Percentiles rank a stretch among this genome's conserved stretches.
Conservation (phyloP, 2,329 filamentous ascomycete genomes). For the Tolypocladium pustulatum region DNA sequence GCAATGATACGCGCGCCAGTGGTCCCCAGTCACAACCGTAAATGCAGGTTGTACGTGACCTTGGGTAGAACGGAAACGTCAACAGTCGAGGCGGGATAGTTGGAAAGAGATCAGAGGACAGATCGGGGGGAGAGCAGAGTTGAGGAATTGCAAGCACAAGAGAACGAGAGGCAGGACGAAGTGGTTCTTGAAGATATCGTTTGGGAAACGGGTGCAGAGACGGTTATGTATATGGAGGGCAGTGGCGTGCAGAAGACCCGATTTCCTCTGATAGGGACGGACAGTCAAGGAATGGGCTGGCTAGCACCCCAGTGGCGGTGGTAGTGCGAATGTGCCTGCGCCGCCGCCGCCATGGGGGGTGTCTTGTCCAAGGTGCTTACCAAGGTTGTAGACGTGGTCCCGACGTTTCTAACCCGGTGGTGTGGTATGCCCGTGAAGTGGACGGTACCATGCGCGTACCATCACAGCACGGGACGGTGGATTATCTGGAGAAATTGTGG, state of each 20-base stretch:
- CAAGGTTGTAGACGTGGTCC: neutral
- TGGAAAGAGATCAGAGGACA: neutral
- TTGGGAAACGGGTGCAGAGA: constrained; percentile 7
- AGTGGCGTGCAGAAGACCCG: constrained; percentile 1
- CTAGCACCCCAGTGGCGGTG: neutral
- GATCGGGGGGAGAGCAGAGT: neutral
- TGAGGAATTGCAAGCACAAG: neutral
- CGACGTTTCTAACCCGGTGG: constrained; percentile 5
- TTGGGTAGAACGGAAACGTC: neutral
- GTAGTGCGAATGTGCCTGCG: neutral
- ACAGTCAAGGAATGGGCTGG: neutral
- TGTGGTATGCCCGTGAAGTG: constrained; percentile 7
- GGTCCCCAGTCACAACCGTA: neutral
- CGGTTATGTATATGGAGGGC: constrained; percentile 13
- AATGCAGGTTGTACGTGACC: neutral
- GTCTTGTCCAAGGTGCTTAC: constrained; percentile 1
- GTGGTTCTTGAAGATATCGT: constrained; percentile 3
- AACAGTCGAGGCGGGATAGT: neutral
- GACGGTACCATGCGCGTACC: constrained; percentile 1
- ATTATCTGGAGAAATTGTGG: constrained; percentile 6
- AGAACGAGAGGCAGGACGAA: constrained; percentile 1
- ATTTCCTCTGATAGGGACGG: constrained; percentile 3
- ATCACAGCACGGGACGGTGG: constrained; percentile 4
- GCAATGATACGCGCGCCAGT: neutral
- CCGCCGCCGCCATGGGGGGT: constrained; percentile 3